Conservation (phyloP, 1,139 yeast genomes). For the Trichomonascaceae sp. region DNA sequence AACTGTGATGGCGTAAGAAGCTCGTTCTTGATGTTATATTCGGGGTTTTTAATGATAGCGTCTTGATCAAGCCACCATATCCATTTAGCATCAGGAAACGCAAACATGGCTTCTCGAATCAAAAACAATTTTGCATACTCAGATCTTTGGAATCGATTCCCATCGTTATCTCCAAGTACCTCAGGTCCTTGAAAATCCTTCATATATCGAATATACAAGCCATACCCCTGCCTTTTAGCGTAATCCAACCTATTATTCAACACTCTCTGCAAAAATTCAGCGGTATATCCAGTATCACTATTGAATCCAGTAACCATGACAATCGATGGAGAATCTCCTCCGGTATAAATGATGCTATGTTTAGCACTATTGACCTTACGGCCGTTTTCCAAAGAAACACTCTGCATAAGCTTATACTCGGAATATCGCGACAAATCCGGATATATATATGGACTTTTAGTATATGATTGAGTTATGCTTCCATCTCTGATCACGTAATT, state of each 20-base stretch:
- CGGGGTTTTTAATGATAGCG: constrained; percentile 63
- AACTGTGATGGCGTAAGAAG: constrained; percentile 50
- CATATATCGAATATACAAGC: constrained; percentile 71
- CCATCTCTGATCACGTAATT: constrained; percentile 19
- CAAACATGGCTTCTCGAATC: constrained; percentile 79
- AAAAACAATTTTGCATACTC: constrained; percentile 56
- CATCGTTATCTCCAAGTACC: constrained; percentile 20
- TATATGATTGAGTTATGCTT: constrained; percentile 20
- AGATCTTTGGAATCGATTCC: constrained; percentile 16
- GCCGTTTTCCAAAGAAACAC: constrained; percentile 23
- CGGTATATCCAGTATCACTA: constrained; percentile 39
- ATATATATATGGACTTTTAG: constrained; percentile 21
- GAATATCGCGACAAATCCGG: constrained; percentile 26
- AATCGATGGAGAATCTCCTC: constrained; percentile 17
- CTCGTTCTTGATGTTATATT: constrained; percentile 42
- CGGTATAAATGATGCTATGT: constrained; percentile 20
- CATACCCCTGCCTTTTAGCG: constrained; percentile 69
- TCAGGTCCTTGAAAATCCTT: constrained; percentile 55
- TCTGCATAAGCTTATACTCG: constrained; percentile 27
- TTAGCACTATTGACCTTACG: constrained; percentile 22
- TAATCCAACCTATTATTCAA: constrained; percentile 81
- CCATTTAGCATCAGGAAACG: constrained; percentile 81
- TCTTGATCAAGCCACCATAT: constrained; percentile 84
- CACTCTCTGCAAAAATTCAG: constrained; percentile 53
- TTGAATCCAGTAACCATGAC: constrained; percentile 28